Evolutionary conservation across 2,329 filamentous ascomycete species (phyloP).

Genomic region (Colletotrichum tropicicola): DNA sequence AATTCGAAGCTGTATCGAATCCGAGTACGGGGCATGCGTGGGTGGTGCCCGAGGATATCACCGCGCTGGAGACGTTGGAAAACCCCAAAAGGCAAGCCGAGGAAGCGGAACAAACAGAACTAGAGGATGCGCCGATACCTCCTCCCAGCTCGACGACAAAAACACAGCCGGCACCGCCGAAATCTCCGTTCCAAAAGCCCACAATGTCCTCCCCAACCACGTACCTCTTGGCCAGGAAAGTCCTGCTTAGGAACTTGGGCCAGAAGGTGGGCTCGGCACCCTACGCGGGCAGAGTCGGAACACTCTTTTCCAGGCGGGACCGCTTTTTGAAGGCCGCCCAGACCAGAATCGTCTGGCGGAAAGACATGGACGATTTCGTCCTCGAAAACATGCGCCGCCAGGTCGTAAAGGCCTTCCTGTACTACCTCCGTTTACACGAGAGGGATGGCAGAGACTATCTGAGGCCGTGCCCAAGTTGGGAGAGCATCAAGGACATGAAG

Average conservation of each 20-base stretch:
- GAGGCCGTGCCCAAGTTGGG: conserved; percentile 53
- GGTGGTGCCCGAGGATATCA: conserved; percentile 58
- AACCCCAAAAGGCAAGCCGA: background rate
- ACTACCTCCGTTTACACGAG: conserved; percentile 43
- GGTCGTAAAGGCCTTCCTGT: conserved; percentile 55
- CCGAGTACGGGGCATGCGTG: conserved; percentile 62
- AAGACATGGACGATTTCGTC: conserved; percentile 65
- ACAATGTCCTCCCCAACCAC: background rate
- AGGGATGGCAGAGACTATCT: conserved; percentile 47
- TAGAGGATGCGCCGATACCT: background rate
- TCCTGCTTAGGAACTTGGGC: conserved; percentile 27
- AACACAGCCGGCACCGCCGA: background rate
- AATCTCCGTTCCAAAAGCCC: background rate
- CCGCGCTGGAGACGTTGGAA: background rate
- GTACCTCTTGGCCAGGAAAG: conserved; percentile 24
- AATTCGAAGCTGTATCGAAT: conserved; percentile 65
- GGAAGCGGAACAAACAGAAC: background rate
- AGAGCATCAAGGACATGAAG: conserved; percentile 48
- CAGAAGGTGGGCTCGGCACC: conserved; percentile 30
- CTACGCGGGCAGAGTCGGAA: conserved; percentile 19
- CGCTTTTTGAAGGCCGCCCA: background rate
- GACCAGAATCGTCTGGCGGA: conserved; percentile 51
- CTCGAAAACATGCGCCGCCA: conserved; percentile 58
- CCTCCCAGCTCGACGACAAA: no score
- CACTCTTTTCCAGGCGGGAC: conserved; percentile 17